phyloP scores from a whole-genome alignment of 805 yeast species.

The Clavispora carvajalis region DNA sequence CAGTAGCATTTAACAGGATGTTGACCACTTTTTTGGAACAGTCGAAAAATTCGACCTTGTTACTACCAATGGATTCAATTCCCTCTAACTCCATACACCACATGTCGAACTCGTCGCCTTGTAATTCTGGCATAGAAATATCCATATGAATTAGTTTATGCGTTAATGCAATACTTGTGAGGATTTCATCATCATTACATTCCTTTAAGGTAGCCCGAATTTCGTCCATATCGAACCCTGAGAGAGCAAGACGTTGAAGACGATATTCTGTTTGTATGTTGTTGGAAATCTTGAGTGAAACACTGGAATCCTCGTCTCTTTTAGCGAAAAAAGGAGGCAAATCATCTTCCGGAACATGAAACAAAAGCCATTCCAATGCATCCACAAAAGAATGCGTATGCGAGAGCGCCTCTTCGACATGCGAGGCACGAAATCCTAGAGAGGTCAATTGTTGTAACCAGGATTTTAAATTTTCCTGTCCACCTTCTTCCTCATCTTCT shows the following conservation, averaged over 20 bases:
- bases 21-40: conserved; percentile 18
- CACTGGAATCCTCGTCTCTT: conserved; percentile 51
- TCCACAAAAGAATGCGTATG: conserved; percentile 49
- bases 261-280: conserved; percentile 53
- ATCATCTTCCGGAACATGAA: conserved; percentile 93
- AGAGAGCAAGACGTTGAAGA: conserved; percentile 51
- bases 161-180: conserved; percentile 48
- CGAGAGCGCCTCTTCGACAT: conserved; percentile 64
- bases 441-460: conserved; percentile 8
- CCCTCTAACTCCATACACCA: conserved; percentile 81
- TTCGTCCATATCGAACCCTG: conserved; percentile 69
- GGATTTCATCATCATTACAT: conserved; percentile 40
- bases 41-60: conserved; percentile 23
- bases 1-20: conserved; percentile 6
- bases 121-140: background rate
- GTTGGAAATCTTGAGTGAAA: conserved; percentile 51
- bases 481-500: conserved; percentile 5
- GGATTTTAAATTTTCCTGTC: conserved; percentile 4
- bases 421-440: conserved; percentile 62
- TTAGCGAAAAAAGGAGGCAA: conserved; percentile 64
- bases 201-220: conserved; percentile 45
- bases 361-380: conserved; percentile 70
- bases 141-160: conserved; percentile 24
- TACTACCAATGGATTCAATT: conserved; percentile 55
- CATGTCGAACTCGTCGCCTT: conserved; percentile 33